phyloP scores from a whole-genome alignment of 1,284 basidiomycete species.

The Trametes sp. region DNA sequence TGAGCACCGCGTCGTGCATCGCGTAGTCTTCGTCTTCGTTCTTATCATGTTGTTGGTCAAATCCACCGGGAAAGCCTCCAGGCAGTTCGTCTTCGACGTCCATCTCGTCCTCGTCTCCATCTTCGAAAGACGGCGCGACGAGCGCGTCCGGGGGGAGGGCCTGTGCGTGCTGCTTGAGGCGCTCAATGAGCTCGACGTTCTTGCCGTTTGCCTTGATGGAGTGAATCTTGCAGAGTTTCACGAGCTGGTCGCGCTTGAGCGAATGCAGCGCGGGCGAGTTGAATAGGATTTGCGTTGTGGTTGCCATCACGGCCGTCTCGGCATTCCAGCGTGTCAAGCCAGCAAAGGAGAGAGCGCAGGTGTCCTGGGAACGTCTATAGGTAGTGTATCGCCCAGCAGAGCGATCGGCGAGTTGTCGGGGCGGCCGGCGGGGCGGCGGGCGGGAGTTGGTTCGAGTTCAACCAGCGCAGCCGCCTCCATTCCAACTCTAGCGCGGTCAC shows the following conservation, averaged over 20 bases:
- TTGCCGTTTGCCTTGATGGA: slow-evolving; percentile 80
- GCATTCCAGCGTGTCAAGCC: slow-evolving; percentile 4
- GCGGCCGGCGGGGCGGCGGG: neutral
- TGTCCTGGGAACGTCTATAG: neutral
- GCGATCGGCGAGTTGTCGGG: neutral
- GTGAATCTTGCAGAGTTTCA: slow-evolving; percentile 83
- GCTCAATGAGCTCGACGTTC: slow-evolving; percentile 73
- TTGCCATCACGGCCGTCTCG: slow-evolving; percentile 52
- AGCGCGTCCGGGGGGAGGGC: slow-evolving; percentile 56
- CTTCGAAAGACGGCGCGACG: slow-evolving; percentile 47
- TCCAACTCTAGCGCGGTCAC: slow-evolving; percentile 25
- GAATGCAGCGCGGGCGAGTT: slow-evolving; percentile 82
- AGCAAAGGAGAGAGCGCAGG: no score
- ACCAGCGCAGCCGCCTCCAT: slow-evolving; percentile 17
- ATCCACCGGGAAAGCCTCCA: slow-evolving; percentile 15
- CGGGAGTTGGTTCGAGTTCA: slow-evolving; percentile 13
- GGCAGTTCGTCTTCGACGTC: slow-evolving; percentile 13
- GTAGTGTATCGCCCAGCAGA: neutral
- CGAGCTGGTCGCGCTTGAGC: slow-evolving; percentile 80
- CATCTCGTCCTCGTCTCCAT: slow-evolving; percentile 52
- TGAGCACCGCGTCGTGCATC: slow-evolving; percentile 26
- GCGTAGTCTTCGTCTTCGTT: slow-evolving; percentile 17
- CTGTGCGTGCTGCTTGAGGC: slow-evolving; percentile 68
- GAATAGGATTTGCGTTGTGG: slow-evolving; percentile 78
- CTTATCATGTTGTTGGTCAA: neutral